Percentiles rank a stretch among this genome's conserved stretches.
Conservation (phyloP, 1,284 basidiomycete species). For the Moesziomyces parantarcticus region DNA sequence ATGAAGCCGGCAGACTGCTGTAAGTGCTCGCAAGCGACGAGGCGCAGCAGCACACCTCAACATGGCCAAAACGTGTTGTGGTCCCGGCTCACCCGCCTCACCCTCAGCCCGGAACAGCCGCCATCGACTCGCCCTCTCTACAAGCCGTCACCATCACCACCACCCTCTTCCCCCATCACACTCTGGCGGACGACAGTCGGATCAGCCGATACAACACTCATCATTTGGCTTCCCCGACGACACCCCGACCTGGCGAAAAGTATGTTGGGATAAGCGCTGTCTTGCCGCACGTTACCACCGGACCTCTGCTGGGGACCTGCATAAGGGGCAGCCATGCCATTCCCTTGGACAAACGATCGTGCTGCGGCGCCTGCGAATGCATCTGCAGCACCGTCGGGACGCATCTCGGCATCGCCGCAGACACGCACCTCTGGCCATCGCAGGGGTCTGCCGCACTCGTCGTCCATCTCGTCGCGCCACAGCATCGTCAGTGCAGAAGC, state of each 20-base stretch:
- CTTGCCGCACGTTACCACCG: too few relatives aligned
- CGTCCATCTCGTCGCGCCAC: slow-evolving; percentile 31
- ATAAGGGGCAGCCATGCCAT: slow-evolving; percentile 13
- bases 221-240: background rate
- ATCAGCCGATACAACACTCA: background rate
- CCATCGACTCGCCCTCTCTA: background rate
- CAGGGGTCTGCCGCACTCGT: slow-evolving; percentile 18
- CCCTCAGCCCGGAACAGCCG: background rate
- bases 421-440: slow-evolving; percentile 11
- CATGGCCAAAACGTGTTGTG: background rate
- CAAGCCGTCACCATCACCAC: background rate
- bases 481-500: slow-evolving; percentile 18
- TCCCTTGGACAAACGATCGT: slow-evolving; percentile 22
- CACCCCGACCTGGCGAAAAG: background rate
- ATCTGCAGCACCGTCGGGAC: slow-evolving; percentile 26
- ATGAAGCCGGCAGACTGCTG: background rate
- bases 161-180: too few relatives aligned
- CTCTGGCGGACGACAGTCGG: background rate
- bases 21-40: background rate
- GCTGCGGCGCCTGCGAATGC: slow-evolving; percentile 10
- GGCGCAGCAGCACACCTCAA: background rate
- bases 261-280: background rate
- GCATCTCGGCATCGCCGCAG: slow-evolving; percentile 34
- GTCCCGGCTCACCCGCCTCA: background rate
- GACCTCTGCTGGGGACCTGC: too few relatives aligned